phyloP scores from a whole-genome alignment of 2,329 filamentous ascomycete species.

The Apiospora hydei region DNA sequence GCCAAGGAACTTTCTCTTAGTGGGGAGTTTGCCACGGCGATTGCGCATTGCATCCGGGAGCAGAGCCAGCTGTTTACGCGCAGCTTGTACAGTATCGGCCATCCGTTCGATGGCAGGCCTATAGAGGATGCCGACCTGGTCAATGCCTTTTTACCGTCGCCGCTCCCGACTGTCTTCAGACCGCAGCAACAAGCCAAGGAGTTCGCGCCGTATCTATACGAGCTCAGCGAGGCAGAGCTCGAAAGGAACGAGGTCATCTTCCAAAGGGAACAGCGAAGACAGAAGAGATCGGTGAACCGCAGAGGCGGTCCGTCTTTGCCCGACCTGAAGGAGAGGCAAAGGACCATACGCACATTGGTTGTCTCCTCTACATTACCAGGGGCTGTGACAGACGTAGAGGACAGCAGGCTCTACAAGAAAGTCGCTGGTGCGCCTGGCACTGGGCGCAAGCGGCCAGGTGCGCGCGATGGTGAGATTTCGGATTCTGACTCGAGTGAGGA shows the following conservation, averaged over 20 bases:
- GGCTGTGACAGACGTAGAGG: slow-evolving; percentile 79
- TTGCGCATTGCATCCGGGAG: slow-evolving; percentile 96
- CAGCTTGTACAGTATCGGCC: slow-evolving; percentile 89
- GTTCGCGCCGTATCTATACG: slow-evolving; percentile 91
- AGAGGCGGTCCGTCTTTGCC: slow-evolving; percentile 91
- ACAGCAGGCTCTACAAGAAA: slow-evolving; percentile 87
- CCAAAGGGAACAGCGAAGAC: slow-evolving; percentile 88
- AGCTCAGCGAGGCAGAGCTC: slow-evolving; percentile 88
- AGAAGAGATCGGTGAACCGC: slow-evolving; percentile 94
- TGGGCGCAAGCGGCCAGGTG: slow-evolving; percentile 61
- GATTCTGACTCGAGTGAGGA: slow-evolving; percentile 94
- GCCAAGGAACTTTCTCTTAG: slow-evolving; percentile 87
- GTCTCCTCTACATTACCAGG: slow-evolving; percentile 94
- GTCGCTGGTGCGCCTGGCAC: slow-evolving; percentile 63
- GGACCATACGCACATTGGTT: slow-evolving; percentile 90
- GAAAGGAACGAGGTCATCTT: slow-evolving; percentile 93
- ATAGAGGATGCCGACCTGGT: slow-evolving; percentile 92
- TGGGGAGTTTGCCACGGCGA: slow-evolving; percentile 95
- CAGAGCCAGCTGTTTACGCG: slow-evolving; percentile 94
- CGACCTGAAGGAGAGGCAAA: slow-evolving; percentile 94
- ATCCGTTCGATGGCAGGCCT: slow-evolving; percentile 93
- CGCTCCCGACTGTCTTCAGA: slow-evolving; percentile 82
- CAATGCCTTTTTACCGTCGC: slow-evolving; percentile 84
- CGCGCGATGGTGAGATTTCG: slow-evolving; percentile 74
- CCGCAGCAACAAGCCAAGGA: slow-evolving; percentile 94